A percentile compares a stretch with the other conserved stretches of the same genome.
phyloP scores from a whole-genome alignment of 202 grass and related monocot species.

The Elaeis oleifera region DNA sequence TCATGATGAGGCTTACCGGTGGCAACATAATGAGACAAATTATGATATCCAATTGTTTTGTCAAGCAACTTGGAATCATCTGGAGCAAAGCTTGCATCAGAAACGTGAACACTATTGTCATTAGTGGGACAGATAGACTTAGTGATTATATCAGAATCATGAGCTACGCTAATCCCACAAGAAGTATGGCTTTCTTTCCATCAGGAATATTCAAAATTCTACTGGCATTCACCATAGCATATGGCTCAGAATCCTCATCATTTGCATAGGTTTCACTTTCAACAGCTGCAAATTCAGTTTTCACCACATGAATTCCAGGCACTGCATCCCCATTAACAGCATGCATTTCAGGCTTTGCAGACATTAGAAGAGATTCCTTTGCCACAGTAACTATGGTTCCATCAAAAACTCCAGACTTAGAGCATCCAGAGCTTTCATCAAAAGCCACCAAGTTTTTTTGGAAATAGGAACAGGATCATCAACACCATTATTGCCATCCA shows the following conservation, averaged over 20 bases:
- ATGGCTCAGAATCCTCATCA: neutral
- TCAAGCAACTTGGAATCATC: neutral
- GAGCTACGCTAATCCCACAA: neutral
- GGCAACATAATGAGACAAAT: too few species aligned
- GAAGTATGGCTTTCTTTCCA: slow-evolving; percentile 17
- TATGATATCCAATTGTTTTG: neutral
- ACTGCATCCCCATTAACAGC: slow-evolving; percentile 18
- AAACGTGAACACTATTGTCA: neutral
- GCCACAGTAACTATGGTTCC: slow-evolving; percentile 7
- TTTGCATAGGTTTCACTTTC: neutral
- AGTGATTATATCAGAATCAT: slow-evolving; percentile 8
- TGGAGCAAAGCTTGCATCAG: slow-evolving; percentile 11
- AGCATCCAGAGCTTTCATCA: too few species aligned
- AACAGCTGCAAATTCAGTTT: slow-evolving; percentile 11
- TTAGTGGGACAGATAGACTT: slow-evolving; percentile 5
- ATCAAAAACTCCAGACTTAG: slow-evolving; percentile 1
- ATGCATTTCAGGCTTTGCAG: slow-evolving; percentile 5
- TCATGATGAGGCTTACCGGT: too few species aligned
- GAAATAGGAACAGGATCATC: too few species aligned
- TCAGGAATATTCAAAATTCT: slow-evolving; percentile 9
- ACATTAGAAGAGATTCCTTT: slow-evolving; percentile 5
- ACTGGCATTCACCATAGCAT: slow-evolving; percentile 8
- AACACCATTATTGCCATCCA: too few species aligned
- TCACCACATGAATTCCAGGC: slow-evolving; percentile 18
- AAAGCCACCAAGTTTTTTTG: too few species aligned